Evolutionary conservation across 257 asterid genomes (phyloP).

Genomic region (Galeopsis tetrahit): DNA sequence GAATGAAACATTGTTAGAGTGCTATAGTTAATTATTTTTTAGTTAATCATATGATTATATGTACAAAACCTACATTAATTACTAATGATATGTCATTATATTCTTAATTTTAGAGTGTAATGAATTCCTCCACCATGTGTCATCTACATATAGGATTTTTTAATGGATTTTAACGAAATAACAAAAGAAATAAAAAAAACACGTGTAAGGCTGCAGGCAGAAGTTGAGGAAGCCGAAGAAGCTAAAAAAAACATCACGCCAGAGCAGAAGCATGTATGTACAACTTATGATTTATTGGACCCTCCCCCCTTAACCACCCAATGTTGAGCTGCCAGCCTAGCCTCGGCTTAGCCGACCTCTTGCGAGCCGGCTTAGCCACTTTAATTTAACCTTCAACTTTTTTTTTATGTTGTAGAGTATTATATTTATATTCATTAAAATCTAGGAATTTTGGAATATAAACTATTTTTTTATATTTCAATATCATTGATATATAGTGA

Average conservation of each 20-base stretch:
- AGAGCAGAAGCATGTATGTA: conserved; percentile 22
- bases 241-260: conserved; percentile 32
- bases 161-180: background rate
- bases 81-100: background rate
- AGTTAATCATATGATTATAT: no score
- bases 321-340: background rate
- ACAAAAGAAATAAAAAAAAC: conserved; percentile 3
- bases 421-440: no score
- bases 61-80: background rate
- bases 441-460: no score
- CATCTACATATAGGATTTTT: background rate
- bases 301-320: conserved; percentile 8
- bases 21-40: no score
- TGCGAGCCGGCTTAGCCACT: background rate
- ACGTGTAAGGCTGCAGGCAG: background rate
- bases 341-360: background rate
- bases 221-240: conserved; percentile 7
- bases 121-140: conserved; percentile 17
- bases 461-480: no score
- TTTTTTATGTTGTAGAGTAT: no score
- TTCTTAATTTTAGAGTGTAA: background rate
- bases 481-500: no score
- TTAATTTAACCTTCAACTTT: no score
- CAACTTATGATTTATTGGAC: background rate
- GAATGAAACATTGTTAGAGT: background rate